Conservation (phyloP, 208 protist species). For the Crithidia expoeki region DNA sequence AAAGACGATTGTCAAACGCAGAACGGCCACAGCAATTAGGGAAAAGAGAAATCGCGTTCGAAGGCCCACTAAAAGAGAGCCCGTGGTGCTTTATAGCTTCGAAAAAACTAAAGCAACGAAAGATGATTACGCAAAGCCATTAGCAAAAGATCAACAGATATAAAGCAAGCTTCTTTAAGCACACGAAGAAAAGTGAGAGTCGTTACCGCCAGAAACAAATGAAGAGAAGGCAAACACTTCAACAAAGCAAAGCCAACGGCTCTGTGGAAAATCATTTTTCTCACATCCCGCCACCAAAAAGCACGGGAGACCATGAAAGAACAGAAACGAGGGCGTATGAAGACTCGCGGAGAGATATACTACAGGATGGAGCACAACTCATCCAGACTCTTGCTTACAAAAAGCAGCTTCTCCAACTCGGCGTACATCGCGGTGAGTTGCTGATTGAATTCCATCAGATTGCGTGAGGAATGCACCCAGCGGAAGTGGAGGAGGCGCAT, state of each 20-base stretch:
- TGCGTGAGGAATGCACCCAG: conserved; percentile 56
- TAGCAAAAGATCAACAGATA: background rate
- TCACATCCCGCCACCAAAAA: too few species aligned
- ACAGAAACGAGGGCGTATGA: too few species aligned
- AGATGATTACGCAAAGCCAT: background rate
- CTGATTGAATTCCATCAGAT: conserved; percentile 72
- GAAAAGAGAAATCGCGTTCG: background rate
- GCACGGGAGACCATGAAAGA: too few species aligned
- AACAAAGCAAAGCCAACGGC: too few species aligned
- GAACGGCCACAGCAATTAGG: too few species aligned
- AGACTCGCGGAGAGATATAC: too few species aligned
- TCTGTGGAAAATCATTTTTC: too few species aligned
- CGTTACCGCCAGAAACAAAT: too few species aligned
- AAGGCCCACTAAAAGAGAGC: background rate
- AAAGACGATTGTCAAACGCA: too few species aligned
- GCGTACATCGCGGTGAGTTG: conserved; percentile 41
- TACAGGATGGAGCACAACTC: conserved; percentile 43
- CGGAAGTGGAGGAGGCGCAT: conserved; percentile 53
- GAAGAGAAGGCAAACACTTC: too few species aligned
- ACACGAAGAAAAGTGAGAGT: too few species aligned
- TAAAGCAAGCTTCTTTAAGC: too few species aligned
- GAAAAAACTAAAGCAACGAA: background rate
- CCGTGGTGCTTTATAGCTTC: background rate
- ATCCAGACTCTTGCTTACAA: conserved; percentile 35
- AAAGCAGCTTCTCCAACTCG: conserved; percentile 50